Base-by-base conservation (phyloP, 352 stramenopile genomes). In the Globisporangium heterothallicum region DNA sequence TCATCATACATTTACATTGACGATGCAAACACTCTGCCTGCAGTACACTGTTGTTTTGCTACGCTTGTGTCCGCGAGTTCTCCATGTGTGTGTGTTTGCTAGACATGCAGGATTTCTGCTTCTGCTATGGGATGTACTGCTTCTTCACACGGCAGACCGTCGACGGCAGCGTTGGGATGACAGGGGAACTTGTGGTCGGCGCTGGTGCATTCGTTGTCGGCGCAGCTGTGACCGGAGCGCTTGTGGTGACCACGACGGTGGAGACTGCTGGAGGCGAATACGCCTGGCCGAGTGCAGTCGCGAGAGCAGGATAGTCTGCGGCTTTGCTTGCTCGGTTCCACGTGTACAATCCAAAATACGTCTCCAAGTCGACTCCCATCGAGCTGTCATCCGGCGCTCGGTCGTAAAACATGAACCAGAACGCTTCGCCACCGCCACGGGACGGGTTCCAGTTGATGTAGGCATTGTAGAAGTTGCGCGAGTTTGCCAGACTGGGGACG, bases 361-460 rank as follows among this genome's bases (percentile, higher is more conserved):
- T 76, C 49, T 93, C 80, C 3, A 89, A 62, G 4, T 84, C 70
- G 2, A 67, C 19, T 19, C 9, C 32, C 63, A 86, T 69, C 13
- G 72, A 76, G 13, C 36, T 68, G 62, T 89, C 80, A 41, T 74
- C 61, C 0, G 65, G 64, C 18, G 61, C 45, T 19, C 74, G 77
- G 38, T 92, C 78, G 41, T 88, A 94, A 46, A 86, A 81, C 65
- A 80, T 86, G 63, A 90, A 91, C 83, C 80, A 94, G 44, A 91
- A 94, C 7, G 66, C 54, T 43, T 86, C 69, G 16, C 70, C 57
- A 3, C 78, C 76, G 1, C 70, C 70, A 0, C 35, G 53, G 0
- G 26, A 50, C 9, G 78, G 80, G 9, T 55, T 75, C 80, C 80
- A 91, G 42, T 84, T 81, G 24, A 77, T 18, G 27, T 85, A 78